Evolutionary conservation across 1,139 yeast species (phyloP).

Genomic region (Candida sanyaensis): DNA sequence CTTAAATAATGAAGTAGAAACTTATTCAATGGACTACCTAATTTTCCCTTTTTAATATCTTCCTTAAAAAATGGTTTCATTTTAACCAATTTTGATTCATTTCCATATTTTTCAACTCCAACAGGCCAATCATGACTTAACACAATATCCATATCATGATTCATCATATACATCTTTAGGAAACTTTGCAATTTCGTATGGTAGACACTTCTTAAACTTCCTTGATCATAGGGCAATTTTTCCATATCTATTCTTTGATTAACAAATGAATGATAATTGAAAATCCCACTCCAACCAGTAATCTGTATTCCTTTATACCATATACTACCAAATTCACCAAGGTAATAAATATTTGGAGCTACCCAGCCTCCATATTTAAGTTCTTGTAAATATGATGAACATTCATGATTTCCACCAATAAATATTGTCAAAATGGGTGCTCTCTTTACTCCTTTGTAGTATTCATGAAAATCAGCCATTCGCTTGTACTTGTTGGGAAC

Average conservation of each 20-base stretch:
- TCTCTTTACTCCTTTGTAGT: constrained; percentile 56
- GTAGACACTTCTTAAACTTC: constrained; percentile 59
- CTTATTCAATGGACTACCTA: constrained; percentile 80
- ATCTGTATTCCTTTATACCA: constrained; percentile 76
- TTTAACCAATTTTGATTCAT: constrained; percentile 46
- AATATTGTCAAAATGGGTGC: constrained; percentile 84
- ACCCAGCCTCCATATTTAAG: constrained; percentile 92
- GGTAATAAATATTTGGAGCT: constrained; percentile 84
- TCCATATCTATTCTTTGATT: constrained; percentile 33
- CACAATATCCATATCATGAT: constrained; percentile 48
- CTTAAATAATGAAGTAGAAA: constrained; percentile 51
- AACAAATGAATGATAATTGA: constrained; percentile 44
- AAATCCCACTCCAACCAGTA: constrained; percentile 86
- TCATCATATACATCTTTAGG: constrained; percentile 49
- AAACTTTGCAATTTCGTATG: constrained; percentile 72
- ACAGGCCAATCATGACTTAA: constrained; percentile 96
- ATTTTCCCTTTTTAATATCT: constrained; percentile 58
- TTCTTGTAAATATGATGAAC: constrained; percentile 74
- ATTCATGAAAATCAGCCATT: constrained; percentile 78
- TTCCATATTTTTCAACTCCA: constrained; percentile 70
- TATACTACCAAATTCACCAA: constrained; percentile 78
- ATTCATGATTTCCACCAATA: constrained; percentile 96
- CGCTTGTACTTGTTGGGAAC: constrained; percentile 56
- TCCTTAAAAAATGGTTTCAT: constrained; percentile 65
- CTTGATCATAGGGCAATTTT: constrained; percentile 48